Evolutionary conservation across 108 stramenopile genomes (phyloP).

Genomic region (Skeletonema marinoi): DNA sequence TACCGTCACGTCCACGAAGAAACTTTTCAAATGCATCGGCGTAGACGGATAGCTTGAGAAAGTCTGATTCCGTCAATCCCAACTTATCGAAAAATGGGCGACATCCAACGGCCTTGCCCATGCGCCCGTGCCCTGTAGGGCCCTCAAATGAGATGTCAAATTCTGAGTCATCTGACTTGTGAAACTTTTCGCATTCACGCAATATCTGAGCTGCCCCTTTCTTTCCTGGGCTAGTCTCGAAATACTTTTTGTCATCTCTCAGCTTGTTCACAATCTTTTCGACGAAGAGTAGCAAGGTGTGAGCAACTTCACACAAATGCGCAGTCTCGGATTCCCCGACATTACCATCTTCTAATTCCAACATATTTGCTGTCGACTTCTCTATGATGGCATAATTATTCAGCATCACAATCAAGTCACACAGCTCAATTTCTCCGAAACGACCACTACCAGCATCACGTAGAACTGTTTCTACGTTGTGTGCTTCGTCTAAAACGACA

Average conservation of each 20-base stretch:
- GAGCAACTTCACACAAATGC: slow-evolving; percentile 58
- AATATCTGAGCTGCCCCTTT: slow-evolving; percentile 42
- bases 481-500: slow-evolving; percentile 98
- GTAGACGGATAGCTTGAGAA: not conserved
- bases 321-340: slow-evolving; percentile 20
- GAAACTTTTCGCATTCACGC: slow-evolving; percentile 50
- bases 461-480: slow-evolving; percentile 89
- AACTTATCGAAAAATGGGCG: slow-evolving; percentile 49
- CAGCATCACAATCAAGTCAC: slow-evolving; percentile 54
- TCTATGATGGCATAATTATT: slow-evolving; percentile 40
- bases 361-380: slow-evolving; percentile 29
- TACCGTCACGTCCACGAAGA: slow-evolving; percentile 19
- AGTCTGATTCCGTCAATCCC: slow-evolving; percentile 23
- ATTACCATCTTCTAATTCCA: slow-evolving; percentile 17
- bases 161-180: slow-evolving; percentile 61
- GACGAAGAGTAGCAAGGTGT: slow-evolving; percentile 67
- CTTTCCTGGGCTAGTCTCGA: slow-evolving; percentile 56
- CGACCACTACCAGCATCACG: slow-evolving; percentile 66
- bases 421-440: slow-evolving; percentile 70
- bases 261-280: slow-evolving; percentile 60
- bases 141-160: slow-evolving; percentile 66
- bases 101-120: slow-evolving; percentile 65
- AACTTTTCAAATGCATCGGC: slow-evolving; percentile 38
- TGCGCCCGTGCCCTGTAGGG: slow-evolving; percentile 60
- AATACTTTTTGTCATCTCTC: slow-evolving; percentile 30